Evolutionary conservation across 2,329 filamentous ascomycete species (phyloP).

Genomic region (Hypomyces perniciosus): DNA sequence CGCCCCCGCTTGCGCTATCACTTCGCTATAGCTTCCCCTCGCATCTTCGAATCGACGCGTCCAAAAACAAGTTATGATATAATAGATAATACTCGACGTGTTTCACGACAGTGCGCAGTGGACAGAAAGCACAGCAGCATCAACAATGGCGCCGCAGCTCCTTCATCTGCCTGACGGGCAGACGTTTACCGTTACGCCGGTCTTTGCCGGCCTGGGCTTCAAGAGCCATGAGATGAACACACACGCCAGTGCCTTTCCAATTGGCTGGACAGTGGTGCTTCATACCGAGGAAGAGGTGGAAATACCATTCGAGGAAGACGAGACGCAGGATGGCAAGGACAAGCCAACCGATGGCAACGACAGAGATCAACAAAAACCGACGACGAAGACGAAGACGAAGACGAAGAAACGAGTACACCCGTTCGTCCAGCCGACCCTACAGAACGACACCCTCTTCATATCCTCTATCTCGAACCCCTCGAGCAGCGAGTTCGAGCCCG

Average conservation of each 20-base stretch:
- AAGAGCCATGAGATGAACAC: slow-evolving; percentile 70
- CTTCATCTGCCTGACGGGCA: slow-evolving; percentile 84
- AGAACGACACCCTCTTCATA: slow-evolving; percentile 79
- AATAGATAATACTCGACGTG: not conserved
- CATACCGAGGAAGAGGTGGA: slow-evolving; percentile 54
- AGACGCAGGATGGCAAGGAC: slow-evolving; percentile 16
- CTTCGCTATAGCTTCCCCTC: not conserved
- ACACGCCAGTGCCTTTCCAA: slow-evolving; percentile 66
- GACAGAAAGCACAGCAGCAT: not conserved
- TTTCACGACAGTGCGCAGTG: not conserved
- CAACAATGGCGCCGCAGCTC: slow-evolving; percentile 34
- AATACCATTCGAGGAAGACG: slow-evolving; percentile 9
- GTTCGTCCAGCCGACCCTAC: slow-evolving; percentile 68
- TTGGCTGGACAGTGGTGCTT: slow-evolving; percentile 85
- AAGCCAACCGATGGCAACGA: slow-evolving; percentile 22
- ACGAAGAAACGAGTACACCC: slow-evolving; percentile 22
- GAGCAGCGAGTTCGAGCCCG: slow-evolving; percentile 70
- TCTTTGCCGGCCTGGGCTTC: slow-evolving; percentile 90
- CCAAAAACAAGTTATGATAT: not conserved
- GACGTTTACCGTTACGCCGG: slow-evolving; percentile 70
- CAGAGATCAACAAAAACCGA: slow-evolving; percentile 15
- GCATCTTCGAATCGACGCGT: not conserved
- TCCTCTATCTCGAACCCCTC: slow-evolving; percentile 85
- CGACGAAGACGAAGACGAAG: not conserved
- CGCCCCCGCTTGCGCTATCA: slow-evolving; percentile 1